A percentile compares a stretch with the other conserved stretches of the same genome.
Conservation (phyloP, 345 rosid genomes). For the Aegle marmelos region DNA sequence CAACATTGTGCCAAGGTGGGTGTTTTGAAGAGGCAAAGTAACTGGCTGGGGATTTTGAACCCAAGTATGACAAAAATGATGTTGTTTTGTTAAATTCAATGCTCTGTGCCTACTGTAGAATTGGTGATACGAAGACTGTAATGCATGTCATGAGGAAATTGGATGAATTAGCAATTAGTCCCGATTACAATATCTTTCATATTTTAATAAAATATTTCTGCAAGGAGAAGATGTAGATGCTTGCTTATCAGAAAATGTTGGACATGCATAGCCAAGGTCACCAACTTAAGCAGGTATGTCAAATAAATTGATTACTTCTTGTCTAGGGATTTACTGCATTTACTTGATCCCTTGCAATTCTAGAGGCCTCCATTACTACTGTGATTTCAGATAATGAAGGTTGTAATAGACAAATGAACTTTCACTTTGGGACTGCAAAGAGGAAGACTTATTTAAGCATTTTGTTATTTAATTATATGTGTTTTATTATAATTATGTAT, state of each 20-base stretch:
- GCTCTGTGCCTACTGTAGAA: constrained; percentile 91
- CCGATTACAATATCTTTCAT: constrained; percentile 72
- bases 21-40: constrained; percentile 81
- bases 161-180: constrained; percentile 74
- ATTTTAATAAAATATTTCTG: constrained; percentile 79
- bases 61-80: constrained; percentile 65
- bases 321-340: background rate
- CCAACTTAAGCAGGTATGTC: constrained; percentile 70
- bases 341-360: too few relatives aligned
- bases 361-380: too few relatives aligned
- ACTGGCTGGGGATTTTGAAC: constrained; percentile 69
- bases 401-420: too few relatives aligned
- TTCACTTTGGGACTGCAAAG: background rate
- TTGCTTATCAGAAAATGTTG: constrained; percentile 69
- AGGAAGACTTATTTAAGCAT: constrained; percentile 10
- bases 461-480: too few relatives aligned
- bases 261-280: constrained; percentile 90
- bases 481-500: too few relatives aligned
- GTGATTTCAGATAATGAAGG: background rate
- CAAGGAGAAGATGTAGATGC: constrained; percentile 73
- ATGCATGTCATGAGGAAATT: constrained; percentile 81
- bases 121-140: constrained; percentile 79
- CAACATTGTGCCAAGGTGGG: constrained; percentile 72
- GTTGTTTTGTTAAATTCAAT: constrained; percentile 77
- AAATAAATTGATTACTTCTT: constrained; percentile 3